Evolutionary conservation across 805 yeast species (phyloP).

Genomic region (Komagataella pastoris): DNA sequence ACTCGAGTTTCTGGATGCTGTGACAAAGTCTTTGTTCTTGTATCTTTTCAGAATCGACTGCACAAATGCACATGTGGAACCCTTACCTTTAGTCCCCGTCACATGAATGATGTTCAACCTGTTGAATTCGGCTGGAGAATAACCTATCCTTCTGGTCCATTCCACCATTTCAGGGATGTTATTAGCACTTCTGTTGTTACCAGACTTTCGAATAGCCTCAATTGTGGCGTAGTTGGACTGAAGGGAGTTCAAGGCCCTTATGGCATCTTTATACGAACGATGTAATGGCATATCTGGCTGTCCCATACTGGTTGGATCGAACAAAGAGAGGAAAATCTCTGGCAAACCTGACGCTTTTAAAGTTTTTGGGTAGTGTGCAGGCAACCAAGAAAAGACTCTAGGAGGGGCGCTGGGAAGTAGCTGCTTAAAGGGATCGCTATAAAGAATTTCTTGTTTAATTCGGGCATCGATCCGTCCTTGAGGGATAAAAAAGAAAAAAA

Average conservation of each 20-base stretch:
- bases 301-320: neutral
- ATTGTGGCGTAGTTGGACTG: conserved; percentile 88
- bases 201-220: conserved; percentile 67
- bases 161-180: conserved; percentile 79
- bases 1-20: neutral
- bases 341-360: neutral
- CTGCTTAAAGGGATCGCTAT: neutral
- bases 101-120: conserved; percentile 73
- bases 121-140: conserved; percentile 53
- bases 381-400: neutral
- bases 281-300: conserved; percentile 10
- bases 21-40: conserved; percentile 10
- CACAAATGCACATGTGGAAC: conserved; percentile 92
- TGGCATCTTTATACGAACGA: conserved; percentile 49
- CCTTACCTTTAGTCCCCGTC: conserved; percentile 98
- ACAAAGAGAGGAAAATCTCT: neutral
- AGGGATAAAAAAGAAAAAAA: conserved; percentile 2
- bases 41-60: conserved; percentile 69
- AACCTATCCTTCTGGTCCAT: conserved; percentile 64
- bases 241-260: conserved; percentile 67
- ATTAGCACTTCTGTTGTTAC: conserved; percentile 47
- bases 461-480: neutral
- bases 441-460: neutral
- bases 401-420: neutral
- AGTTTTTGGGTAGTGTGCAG: neutral